phyloP scores from a whole-genome alignment of 2,329 filamentous ascomycete genomes.

The Epichloe elymi region DNA sequence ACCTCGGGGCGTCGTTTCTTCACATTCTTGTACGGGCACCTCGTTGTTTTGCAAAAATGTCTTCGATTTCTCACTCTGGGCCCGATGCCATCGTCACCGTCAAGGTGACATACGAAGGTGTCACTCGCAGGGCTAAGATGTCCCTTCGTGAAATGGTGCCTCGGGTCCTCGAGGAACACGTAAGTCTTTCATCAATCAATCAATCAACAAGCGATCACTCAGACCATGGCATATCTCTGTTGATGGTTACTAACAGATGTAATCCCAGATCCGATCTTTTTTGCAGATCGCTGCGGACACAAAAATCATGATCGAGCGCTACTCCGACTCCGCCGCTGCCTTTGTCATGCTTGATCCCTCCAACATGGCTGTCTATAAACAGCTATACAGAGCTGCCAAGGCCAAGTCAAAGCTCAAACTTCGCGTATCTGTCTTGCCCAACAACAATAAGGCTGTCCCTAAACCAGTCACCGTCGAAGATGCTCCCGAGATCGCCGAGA shows the following conservation, averaged over 20 bases:
- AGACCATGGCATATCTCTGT: background rate
- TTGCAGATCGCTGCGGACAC: conserved; percentile 20
- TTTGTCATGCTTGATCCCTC: conserved; percentile 68
- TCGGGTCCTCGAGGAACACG: conserved; percentile 65
- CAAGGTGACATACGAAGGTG: conserved; percentile 69
- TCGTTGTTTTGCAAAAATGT: conserved; percentile 11
- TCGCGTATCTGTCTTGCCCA: conserved; percentile 44
- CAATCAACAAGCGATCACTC: background rate
- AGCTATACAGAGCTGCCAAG: conserved; percentile 91
- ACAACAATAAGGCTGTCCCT: conserved; percentile 19
- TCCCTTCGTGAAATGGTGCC: conserved; percentile 73
- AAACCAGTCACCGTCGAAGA: conserved; percentile 39
- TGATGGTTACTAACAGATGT: background rate
- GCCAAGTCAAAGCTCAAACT: conserved; percentile 96
- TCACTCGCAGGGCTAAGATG: conserved; percentile 74
- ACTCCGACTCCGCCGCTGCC: conserved; percentile 77
- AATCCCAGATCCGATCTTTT: conserved; percentile 23
- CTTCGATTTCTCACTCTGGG: conserved; percentile 11
- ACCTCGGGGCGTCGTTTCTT: background rate
- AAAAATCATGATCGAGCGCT: conserved; percentile 65
- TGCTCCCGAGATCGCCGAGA: conserved; percentile 28
- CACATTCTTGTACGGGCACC: background rate
- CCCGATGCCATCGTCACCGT: conserved; percentile 49
- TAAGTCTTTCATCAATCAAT: conserved; percentile 35
- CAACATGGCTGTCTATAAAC: conserved; percentile 83